These are phyloP conservation scores for Hemisphaericaspora lyxosophila DNA, from an alignment of 1,139 yeast species.

Conservation along the genomic window DNA sequence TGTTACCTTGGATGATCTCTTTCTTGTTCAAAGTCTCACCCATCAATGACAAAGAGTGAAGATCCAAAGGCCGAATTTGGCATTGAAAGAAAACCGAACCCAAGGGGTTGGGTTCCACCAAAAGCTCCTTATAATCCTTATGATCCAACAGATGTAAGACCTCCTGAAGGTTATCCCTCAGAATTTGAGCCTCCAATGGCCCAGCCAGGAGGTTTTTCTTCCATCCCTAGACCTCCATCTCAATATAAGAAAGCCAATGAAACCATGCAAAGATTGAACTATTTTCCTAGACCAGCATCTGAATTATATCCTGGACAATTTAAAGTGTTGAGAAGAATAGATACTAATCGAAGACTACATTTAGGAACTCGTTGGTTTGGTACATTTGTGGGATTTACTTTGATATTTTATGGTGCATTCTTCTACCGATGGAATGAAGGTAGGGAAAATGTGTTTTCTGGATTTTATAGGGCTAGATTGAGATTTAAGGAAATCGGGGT, in stretches of 20 bases:
- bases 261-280: constrained; percentile 69
- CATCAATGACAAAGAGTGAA: constrained; percentile 1
- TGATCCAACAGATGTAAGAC: constrained; percentile 74
- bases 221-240: constrained; percentile 66
- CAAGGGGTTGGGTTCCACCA: constrained; percentile 81
- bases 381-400: constrained; percentile 43
- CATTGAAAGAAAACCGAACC: constrained; percentile 63
- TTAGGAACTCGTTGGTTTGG: constrained; percentile 57
- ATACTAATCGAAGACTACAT: constrained; percentile 55
- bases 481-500: constrained; percentile 49
- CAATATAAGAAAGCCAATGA: constrained; percentile 71
- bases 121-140: constrained; percentile 84
- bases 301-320: constrained; percentile 78
- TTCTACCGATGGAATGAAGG: constrained; percentile 87
- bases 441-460: constrained; percentile 70
- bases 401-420: constrained; percentile 60
- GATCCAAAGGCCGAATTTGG: constrained; percentile 11
- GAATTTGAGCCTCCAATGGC: constrained; percentile 63
- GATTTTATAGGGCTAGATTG: constrained; percentile 63
- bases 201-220: constrained; percentile 54
- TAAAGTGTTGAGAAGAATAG: constrained; percentile 65
- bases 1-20: too few relatives aligned
- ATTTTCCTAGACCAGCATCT: constrained; percentile 76
- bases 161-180: constrained; percentile 83
- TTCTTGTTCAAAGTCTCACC: too few relatives aligned